Base-by-base conservation (phyloP, 2,329 filamentous ascomycete genomes). In the Diaporthe citriasiana region DNA sequence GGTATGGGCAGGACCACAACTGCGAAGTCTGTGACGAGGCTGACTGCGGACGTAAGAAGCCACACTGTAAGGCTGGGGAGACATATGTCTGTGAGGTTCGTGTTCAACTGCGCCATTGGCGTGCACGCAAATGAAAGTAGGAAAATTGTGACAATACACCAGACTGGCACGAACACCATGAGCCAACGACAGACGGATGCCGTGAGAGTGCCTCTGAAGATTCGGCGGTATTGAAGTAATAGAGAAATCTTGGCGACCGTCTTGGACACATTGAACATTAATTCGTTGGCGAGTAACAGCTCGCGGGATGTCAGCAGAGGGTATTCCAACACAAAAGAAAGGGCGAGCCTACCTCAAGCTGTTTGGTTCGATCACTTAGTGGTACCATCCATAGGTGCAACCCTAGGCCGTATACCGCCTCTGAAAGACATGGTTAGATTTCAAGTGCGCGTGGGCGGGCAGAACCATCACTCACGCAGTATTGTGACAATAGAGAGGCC, bases 221-320 rank as follows among this genome's bases (percentile, higher is more conserved):
- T 82, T 30, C 83, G 82, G 1, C 82, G 80, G 78, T 84, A 84
- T 57, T 83, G 83, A n/a, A 84, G 76, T 9, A 84, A 74, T 60
- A 84, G 82, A 6, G 83, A 83, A 22, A 82, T 77, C 76, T 84
- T 85, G 74, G 81, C 81, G 27, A 82, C 45, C 68, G 78, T 79
- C 45, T 83, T 79, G 17, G 79, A 76, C 27, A 80, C 30, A 76
- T 82, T 83, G 77, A 84, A 84, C 30, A 80, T 75, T 35, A 82
- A 57, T 33, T 84, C 81, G n/a, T 79, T 79, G 10, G 77, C 73
- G 59, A 80, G 82, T 9, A 84, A 78, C 0, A 77, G 76, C 81
- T 82, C 59, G 17, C 2, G 0, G 1, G 8, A 8, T 12, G 69
- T 75, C 30, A 73, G 71, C 19, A 6, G 8, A 50, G 66, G 22